Base-by-base conservation (phyloP, 2,329 filamentous ascomycete genomes). In the Aspergillus oerlinghausenensis region DNA sequence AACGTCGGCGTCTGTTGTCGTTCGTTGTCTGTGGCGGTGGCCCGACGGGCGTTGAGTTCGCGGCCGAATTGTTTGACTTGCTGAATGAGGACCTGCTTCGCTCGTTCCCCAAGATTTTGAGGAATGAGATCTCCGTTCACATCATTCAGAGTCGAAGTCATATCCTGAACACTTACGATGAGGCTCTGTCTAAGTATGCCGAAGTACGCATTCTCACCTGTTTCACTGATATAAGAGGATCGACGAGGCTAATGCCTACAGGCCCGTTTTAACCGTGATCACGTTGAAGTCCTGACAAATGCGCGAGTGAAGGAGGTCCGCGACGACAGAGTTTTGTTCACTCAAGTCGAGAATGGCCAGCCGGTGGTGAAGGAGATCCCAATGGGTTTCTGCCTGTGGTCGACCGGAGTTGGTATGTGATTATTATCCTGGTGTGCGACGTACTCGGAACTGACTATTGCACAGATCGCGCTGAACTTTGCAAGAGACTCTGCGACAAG, bases 161-260 rank as follows among this genome's bases (percentile, higher is more conserved):
- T 66, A 99, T 99, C 61, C 81, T 99, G 29, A 99, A 99, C 77
- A 99, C 94, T 0, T 99, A 99, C 70, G 94, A 99, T 63, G 94
- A 99, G 76, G 88, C 91, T 0, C 82, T 99, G 1, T 97, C 92
- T 10, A 86, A 87, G 70, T 99, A 95, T 70, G 93, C 94, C 21
- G 94, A 99, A 75, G 77, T 78, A 70, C 55, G 67, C 58, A 21
- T 40, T 38, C 3, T 35, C n/a, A 14, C 26, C 21, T 3, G 4
- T 3, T 43, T n/a, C 10, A 17, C 47, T 23, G 7, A 2, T 3
- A 19, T 23, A 11, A 14, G 21, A 17, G 3, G 2, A 17, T 11
- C 10, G 23, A n/a, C 14, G 49, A 32, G 54, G 38, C 58, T 64
- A 51, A 64, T 21, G 17, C 26, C 11, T 25, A 21, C 21, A 80